A percentile compares a stretch with the other conserved stretches of the same genome.
These are phyloP conservation scores for Candida tropicalis DNA, from an alignment of 1,139 yeast genomes.

Conservation along the genomic window DNA sequence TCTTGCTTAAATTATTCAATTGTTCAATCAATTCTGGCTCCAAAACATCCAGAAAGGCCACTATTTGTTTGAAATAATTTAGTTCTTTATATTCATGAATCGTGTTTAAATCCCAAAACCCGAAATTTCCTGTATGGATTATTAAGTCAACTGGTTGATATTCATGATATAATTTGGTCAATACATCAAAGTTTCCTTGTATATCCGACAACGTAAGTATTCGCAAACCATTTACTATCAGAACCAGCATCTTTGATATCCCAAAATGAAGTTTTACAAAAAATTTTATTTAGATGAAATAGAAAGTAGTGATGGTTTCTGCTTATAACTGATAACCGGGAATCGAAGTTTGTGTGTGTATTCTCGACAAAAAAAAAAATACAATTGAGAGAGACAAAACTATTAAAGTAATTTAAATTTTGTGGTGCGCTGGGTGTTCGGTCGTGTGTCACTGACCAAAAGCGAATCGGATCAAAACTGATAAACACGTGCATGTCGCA, in stretches of 20 bases:
- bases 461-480: background rate
- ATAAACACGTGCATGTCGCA: background rate
- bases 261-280: no score
- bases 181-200: constrained; percentile 34
- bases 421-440: background rate
- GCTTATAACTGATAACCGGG: constrained; percentile 1
- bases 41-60: constrained; percentile 66
- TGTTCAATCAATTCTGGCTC: constrained; percentile 47
- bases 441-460: no score
- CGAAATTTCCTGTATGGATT: constrained; percentile 79
- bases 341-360: constrained; percentile 3
- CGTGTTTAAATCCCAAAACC: constrained; percentile 67
- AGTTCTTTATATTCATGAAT: constrained; percentile 53
- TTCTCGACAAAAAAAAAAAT: constrained; percentile 1
- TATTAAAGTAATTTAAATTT: background rate
- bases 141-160: constrained; percentile 32
- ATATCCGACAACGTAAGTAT: constrained; percentile 35
- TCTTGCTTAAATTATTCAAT: constrained; percentile 49
- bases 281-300: no score
- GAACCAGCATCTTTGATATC: constrained; percentile 6
- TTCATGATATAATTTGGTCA: constrained; percentile 21
- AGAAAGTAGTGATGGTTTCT: no score
- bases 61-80: constrained; percentile 61
- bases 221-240: constrained; percentile 13
- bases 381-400: background rate